Base-by-base conservation (phyloP, 441 rosid genomes). In the Lepidium campestre region DNA sequence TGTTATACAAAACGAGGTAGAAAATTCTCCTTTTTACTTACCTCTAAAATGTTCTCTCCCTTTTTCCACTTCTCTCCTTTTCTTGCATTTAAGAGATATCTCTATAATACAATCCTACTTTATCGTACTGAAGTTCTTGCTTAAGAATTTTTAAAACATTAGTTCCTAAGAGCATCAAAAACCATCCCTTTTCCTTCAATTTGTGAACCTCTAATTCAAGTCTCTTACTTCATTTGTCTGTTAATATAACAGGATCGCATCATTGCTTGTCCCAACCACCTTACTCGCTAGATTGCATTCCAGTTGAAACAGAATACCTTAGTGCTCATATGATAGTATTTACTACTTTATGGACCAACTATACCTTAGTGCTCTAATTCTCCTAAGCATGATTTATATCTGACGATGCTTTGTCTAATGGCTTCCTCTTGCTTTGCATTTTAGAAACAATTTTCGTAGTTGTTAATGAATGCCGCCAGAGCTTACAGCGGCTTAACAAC, bases 361-460 rank as follows among this genome's bases (percentile, higher is more conserved):
- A 23, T 23, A 23, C 27, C 27, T 23, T 23, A 23, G 0, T 23
- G 0, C 27, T 23, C 0, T 23, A 23, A 23, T 23, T 23, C 27
- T 23, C 27, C 27, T 23, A 23, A 23, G 27, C 27, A 23, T 23
- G 27, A 23, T 23, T 23, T 5, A n/a, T 52, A 23, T 54, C 15
- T 34, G 31, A 45, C 46, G 14, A 39, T 55, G 22, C n/a, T 45
- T 45, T 35, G 18, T 15, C 25, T 53, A 15, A 70, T 54, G 20
- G 31, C 35, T 42, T 37, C 47, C 14, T 37, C 25, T 52, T 73
- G 45, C 11, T 60, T 75, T 68, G 57, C 65, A 65, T 12, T 68
- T 62, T 85, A 93, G 97, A 93, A 93, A 81, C 97, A 93, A 87
- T 93, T 93, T 70, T 93, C 99, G 0, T 97, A 91, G 65, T 77